Conservation (phyloP, 1,284 basidiomycete species). For the Cutaneotrichosporon curvatum region DNA sequence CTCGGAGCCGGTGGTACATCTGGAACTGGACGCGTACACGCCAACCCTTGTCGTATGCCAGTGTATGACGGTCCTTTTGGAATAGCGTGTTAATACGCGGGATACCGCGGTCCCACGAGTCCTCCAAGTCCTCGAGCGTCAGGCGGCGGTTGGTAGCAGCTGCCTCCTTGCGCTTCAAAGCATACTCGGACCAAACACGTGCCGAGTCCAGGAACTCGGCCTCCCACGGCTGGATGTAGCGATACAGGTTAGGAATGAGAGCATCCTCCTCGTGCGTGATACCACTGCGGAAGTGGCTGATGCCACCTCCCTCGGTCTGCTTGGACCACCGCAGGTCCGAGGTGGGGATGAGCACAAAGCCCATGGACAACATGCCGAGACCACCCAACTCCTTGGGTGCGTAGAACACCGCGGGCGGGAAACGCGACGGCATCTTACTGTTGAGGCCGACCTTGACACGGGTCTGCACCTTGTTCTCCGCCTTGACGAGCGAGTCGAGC, state of each 20-base stretch:
- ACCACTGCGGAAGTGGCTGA: slow-evolving; percentile 94
- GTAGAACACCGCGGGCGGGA: slow-evolving; percentile 93
- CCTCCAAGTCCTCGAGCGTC: slow-evolving; percentile 94
- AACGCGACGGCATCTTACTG: slow-evolving; percentile 99
- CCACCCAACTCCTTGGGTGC: slow-evolving; percentile 94
- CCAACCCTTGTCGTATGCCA: slow-evolving; percentile 97
- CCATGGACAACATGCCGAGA: slow-evolving; percentile 99
- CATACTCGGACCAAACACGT: slow-evolving; percentile 98
- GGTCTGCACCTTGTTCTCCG: slow-evolving; percentile 98
- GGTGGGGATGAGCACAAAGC: slow-evolving; percentile 95
- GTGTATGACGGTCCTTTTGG: slow-evolving; percentile 92
- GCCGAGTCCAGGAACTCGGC: slow-evolving; percentile 97
- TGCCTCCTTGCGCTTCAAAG: slow-evolving; percentile 98
- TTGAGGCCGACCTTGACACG: slow-evolving; percentile 98
- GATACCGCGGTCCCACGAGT: slow-evolving; percentile 95
- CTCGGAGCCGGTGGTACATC: slow-evolving; percentile 74
- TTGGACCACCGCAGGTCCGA: slow-evolving; percentile 97
- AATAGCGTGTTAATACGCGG: slow-evolving; percentile 51
- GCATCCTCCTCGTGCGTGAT: slow-evolving; percentile 94
- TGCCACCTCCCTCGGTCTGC: slow-evolving; percentile 89
- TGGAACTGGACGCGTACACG: slow-evolving; percentile 94
- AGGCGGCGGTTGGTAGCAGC: slow-evolving; percentile 94
- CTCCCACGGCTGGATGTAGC: slow-evolving; percentile 98
- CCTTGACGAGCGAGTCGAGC: slow-evolving; percentile 87
- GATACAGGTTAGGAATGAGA: slow-evolving; percentile 93